These are phyloP conservation scores for Neurospora sp. DNA, from an alignment of 495 filamentous ascomycete genomes.

Conservation along the genomic window DNA sequence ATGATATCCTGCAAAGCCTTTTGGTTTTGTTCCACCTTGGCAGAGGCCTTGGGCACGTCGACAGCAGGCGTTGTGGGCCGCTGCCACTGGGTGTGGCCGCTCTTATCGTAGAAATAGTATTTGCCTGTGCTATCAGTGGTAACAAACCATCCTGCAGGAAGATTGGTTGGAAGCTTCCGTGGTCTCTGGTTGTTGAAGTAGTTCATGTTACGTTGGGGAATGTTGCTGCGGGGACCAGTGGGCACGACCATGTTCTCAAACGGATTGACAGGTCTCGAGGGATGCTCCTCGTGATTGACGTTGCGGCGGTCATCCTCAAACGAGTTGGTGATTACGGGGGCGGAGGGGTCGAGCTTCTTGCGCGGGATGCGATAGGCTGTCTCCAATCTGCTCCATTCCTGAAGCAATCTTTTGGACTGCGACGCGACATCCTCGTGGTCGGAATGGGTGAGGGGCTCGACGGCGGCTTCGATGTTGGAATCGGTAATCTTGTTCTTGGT, in stretches of 20 bases:
- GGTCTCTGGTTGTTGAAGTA: conserved; percentile 51
- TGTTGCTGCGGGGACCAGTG: conserved; percentile 55
- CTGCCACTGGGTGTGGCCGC: conserved; percentile 69
- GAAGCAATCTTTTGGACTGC: conserved; percentile 60
- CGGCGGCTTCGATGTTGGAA: conserved; percentile 84
- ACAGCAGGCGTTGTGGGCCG: conserved; percentile 58
- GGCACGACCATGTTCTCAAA: conserved; percentile 35
- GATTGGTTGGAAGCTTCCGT: conserved; percentile 42
- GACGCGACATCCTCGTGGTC: conserved; percentile 66
- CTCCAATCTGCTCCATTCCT: conserved; percentile 81
- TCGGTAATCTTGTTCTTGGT: conserved; percentile 96
- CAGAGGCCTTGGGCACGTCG: conserved; percentile 52
- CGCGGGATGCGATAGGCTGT: conserved; percentile 93
- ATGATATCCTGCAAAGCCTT: conserved; percentile 72
- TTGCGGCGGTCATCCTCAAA: conserved; percentile 58
- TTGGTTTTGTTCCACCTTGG: conserved; percentile 44
- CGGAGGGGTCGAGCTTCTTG: conserved; percentile 42
- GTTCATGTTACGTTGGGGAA: conserved; percentile 50
- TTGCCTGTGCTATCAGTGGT: conserved; percentile 53
- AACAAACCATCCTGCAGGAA: conserved; percentile 75
- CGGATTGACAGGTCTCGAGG: conserved; percentile 15
- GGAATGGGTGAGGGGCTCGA: conserved; percentile 56
- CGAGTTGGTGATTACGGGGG: conserved; percentile 35
- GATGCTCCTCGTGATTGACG: conserved; percentile 45
- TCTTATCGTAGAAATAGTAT: conserved; percentile 71